These are phyloP conservation scores for Yamadazyma aaseri DNA, from an alignment of 1,139 yeast genomes.

Conservation along the genomic window DNA sequence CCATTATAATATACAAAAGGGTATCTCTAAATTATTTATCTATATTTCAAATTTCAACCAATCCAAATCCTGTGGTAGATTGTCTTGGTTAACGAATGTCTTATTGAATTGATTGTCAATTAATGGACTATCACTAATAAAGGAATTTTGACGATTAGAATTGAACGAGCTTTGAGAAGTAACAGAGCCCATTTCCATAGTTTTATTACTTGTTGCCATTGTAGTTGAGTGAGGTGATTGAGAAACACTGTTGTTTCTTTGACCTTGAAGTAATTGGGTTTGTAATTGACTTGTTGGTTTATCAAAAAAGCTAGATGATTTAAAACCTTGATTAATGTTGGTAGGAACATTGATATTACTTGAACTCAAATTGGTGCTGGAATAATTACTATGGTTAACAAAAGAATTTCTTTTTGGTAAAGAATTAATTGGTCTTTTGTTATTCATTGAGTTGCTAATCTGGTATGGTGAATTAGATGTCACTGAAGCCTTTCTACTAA, in stretches of 20 bases:
- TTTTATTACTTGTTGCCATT: constrained; percentile 12
- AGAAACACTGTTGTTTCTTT: constrained; percentile 3
- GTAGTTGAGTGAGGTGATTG: constrained; percentile 11
- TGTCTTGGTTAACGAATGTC: constrained; percentile 9
- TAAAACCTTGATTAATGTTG: constrained; percentile 26
- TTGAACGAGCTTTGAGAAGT: constrained; percentile 13
- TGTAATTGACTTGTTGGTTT: constrained; percentile 8
- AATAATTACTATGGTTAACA: constrained; percentile 9
- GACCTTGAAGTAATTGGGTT: constrained; percentile 3
- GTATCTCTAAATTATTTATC: neutral
- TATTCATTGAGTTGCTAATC: constrained; percentile 9
- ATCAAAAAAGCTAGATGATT: constrained; percentile 30
- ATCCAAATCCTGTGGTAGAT: constrained; percentile 32
- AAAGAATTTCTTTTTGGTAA: constrained; percentile 21
- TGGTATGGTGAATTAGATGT: constrained; percentile 17
- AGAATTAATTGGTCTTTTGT: constrained; percentile 13
- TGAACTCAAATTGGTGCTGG: constrained; percentile 9
- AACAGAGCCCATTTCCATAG: constrained; percentile 11
- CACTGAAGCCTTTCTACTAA: constrained; percentile 14
- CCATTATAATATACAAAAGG: constrained; percentile 10
- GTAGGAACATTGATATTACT: constrained; percentile 18
- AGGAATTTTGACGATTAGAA: constrained; percentile 10
- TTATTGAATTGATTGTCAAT: constrained; percentile 12
- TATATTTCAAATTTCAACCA: constrained; percentile 49
- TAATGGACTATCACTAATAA: constrained; percentile 10